Evolutionary conservation across 208 protist genomes (phyloP), one percentile per base, ranked within the genome.

Genomic region (Trypanosoma avium): DNA sequence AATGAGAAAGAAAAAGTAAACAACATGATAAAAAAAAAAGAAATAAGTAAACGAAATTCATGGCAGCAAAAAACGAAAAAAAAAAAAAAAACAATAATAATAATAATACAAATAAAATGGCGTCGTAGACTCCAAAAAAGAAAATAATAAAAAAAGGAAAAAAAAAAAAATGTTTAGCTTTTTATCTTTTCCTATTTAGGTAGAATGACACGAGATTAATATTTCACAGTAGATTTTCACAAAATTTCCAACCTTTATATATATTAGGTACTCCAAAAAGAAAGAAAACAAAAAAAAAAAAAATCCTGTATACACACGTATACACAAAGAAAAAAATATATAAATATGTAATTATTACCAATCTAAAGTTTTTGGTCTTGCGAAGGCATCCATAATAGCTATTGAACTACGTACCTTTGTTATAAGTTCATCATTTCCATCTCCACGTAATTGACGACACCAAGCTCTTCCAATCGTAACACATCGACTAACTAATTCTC

Each of bases 331-430:
- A 6, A 22, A 2, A 19, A 19, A 43, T 24, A 43, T 22, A 24
- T 26, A 17, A 32, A 17, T 17, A 61, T 15, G 52, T 13, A 50
- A 12, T 22, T 32, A n/a, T 66, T 62, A 89, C 82, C 82, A 90
- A 46, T 90, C 80, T 8, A 90, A 53, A 3, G 77, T 79, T 24
- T 73, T 47, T 50, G 66, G 77, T 48, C 59, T 70, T 40, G 73
- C 54, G 67, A 79, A 90, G 47, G 74, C 46, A 55, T 77, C 26
- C 67, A 73, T 61, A 29, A 60, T 22, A 47, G 59, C 42, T 9
- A 67, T 21, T n/a, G 59, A 47, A 57, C 30, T 40, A 13, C 59
- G 59, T n/a, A 67, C 15, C 42, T 61, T 73, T 27, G 24, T 52
- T 30, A 36, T 21, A 36, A 54, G 26, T 2, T 49, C 59, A 1